Conservation (phyloP, 1,284 basidiomycete genomes). For the Pyrrhoderma lamaoense region DNA sequence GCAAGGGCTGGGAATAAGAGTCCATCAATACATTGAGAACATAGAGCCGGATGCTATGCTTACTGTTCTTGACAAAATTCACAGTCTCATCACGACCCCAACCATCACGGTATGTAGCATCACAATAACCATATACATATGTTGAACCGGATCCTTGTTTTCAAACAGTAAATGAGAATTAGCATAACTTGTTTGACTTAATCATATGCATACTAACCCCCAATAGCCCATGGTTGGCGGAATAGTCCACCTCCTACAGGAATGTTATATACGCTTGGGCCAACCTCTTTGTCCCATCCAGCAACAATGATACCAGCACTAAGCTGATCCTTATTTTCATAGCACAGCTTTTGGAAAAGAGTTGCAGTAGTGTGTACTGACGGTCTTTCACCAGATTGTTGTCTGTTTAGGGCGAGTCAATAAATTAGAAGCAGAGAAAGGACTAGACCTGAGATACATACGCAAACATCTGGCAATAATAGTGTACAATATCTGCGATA, state of each 20-base stretch:
- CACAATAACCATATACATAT: slow-evolving; percentile 98
- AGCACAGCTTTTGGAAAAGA: slow-evolving; percentile 86
- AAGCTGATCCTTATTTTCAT: slow-evolving; percentile 87
- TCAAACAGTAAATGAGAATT: not conserved
- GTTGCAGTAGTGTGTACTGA: slow-evolving; percentile 79
- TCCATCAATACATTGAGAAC: not conserved
- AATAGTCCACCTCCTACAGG: slow-evolving; percentile 91
- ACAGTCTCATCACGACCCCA: slow-evolving; percentile 90
- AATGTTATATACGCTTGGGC: slow-evolving; percentile 96
- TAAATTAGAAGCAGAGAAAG: not conserved
- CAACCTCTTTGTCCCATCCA: slow-evolving; percentile 91
- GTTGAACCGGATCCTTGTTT: slow-evolving; percentile 85
- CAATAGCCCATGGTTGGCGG: slow-evolving; percentile 95
- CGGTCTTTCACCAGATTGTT: slow-evolving; percentile 61
- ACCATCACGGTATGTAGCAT: slow-evolving; percentile 95
- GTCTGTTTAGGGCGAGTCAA: slow-evolving; percentile 36
- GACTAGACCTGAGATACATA: slow-evolving; percentile 27
- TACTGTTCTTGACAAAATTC: slow-evolving; percentile 94
- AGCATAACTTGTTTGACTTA: slow-evolving; percentile 9
- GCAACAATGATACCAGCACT: slow-evolving; percentile 97
- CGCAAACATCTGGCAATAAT: slow-evolving; percentile 79
- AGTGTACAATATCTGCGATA: slow-evolving; percentile 89
- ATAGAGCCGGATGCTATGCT: slow-evolving; percentile 25
- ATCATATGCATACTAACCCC: slow-evolving; percentile 46
- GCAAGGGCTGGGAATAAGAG: slow-evolving; percentile 60